Evolutionary conservation across 257 asterid species (phyloP), one percentile per base, ranked within the genome.

Genomic region (Solanum sejunctum): DNA sequence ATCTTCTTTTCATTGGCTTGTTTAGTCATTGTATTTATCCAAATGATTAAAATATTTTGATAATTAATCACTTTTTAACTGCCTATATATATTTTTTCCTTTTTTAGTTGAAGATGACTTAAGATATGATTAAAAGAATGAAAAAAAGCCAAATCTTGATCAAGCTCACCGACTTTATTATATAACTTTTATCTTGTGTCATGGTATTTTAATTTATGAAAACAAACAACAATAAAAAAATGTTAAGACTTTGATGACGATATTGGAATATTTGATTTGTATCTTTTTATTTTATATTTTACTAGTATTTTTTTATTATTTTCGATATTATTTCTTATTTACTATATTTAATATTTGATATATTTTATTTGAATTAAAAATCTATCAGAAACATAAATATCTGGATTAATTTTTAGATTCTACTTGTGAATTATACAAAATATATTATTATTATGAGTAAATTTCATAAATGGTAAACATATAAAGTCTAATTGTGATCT

Each of bases 221-320:
- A 28, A 69, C 41, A 70, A 70, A 39, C 41, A 70, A 66, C 58
- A 85, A 49, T 66, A 45, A 8, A 6, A 43, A 67, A 81, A 77
- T 84, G 63, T 23, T 51, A 26, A 26, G 21, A 51, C 79, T 56
- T 83, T 80, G 86, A 80, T 88, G 89, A 88, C 86, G 89, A 85
- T 83, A 88, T 85, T 58, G 88, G 88, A 89, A 90, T 88, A 90
- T 88, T 86, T 86, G 88, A 86, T 88, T 71, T 66, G 81, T 17
- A 77, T 55, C n/a, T 20, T 78, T 78, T 87, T 64, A 21, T 10
- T 66, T 28, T 81, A 64, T 1, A 60, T 6, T 16, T 13, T 16
- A 36, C 8, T 1, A 5, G 2, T 0, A 16, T 55, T 15, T 55
- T 16, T 63, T 6, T 0, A 4, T 52, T 11, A 13, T 55, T 15